Base-by-base conservation (phyloP, 768 basidiomycete genomes). In the Calocybe gangraenosa region DNA sequence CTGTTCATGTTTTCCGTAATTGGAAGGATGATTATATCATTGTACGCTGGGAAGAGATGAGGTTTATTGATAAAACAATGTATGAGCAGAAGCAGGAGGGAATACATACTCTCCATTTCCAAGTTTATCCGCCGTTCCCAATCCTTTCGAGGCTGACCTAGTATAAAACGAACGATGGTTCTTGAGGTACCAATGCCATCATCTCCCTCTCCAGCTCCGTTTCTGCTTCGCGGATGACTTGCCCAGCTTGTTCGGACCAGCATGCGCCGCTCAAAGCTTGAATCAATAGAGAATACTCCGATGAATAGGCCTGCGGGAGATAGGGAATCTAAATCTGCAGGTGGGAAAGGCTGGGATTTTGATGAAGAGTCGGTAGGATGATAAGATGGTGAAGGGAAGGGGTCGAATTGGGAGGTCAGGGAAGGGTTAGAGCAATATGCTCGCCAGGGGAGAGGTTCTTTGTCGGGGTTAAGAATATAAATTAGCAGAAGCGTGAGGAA, bases 391-490 rank as follows among this genome's bases (percentile, higher is more conserved):
- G 69, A 60, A 51, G 63, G 58, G 43, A 63, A 60, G 48, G 56
- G 40, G 47, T 75, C 55, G 52, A 70, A 66, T 40, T 78, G 66
- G 8, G 55, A 63, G 41, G 69, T 57, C 51, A 73, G 69, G 46
- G 71, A 53, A 38, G 84, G 85, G 44, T 81, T 73, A 18, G 87
- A 79, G 66, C 95, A 98, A 62, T 95, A 96, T 17, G 85, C 82
- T 55, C 92, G 81, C 93, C 93, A 98, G 37, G 93, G 93, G 6
- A 96, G 70, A 17, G 92, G 87, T 42, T 87, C 84, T 64, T 96
- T 97, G 75, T 98, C 95, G 47, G 93, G 94, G 62, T 96, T 94
- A 59, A 97, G 77, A 50, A 94, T 77, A 65, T 96, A 87, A 59
- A 92, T 92, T 65, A 97, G 75, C 44, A 90, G 71, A 48, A 93